Conservation (phyloP, 257 asterid species). For the Fraxinus excelsior region DNA sequence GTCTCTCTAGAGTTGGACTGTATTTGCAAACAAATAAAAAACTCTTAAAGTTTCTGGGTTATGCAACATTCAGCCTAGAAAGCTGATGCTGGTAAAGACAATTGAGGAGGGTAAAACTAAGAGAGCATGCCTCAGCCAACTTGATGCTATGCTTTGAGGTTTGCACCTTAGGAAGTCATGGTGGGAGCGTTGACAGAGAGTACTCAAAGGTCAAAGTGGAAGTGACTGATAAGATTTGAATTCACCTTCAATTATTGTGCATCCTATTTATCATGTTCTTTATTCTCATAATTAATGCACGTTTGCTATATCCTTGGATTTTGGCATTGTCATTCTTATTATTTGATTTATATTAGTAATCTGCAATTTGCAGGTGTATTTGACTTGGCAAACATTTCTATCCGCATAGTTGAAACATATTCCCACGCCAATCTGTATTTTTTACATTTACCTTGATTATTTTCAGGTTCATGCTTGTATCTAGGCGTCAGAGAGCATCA, state of each 20-base stretch:
- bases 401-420: conserved; percentile 21
- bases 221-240: background rate
- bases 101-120: background rate
- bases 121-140: background rate
- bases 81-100: background rate
- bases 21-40: background rate
- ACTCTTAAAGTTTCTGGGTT: background rate
- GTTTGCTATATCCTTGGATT: background rate
- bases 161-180: background rate
- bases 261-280: background rate
- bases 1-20: background rate
- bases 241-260: background rate
- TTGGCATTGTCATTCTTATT: background rate
- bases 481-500: conserved; percentile 60
- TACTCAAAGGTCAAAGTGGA: background rate
- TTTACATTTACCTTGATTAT: conserved; percentile 7
- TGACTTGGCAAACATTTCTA: background rate
- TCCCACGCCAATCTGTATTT: conserved; percentile 10
- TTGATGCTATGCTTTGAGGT: background rate
- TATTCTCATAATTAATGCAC: background rate
- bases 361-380: background rate
- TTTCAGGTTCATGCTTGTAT: conserved; percentile 75
- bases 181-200: background rate
- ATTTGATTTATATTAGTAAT: conserved; percentile 10
- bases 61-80: background rate